phyloP scores from a whole-genome alignment of 371 early-diverging fungal genomes.

The Lichtheimia ramosa region DNA sequence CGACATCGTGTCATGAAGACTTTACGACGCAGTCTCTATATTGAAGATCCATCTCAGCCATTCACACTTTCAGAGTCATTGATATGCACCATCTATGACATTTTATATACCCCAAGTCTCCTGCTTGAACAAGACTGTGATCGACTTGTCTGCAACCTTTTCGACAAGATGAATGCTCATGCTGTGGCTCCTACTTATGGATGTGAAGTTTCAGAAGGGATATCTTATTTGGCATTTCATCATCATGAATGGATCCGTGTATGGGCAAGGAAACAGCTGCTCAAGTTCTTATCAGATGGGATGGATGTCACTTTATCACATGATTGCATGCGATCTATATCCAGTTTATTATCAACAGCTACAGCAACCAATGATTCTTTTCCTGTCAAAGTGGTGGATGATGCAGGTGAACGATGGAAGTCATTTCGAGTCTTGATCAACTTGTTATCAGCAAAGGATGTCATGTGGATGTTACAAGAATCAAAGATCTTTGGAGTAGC shows the following conservation, averaged over 20 bases:
- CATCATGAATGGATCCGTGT: slow-evolving; percentile 34
- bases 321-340: background rate
- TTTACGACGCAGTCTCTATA: slow-evolving; percentile 7
- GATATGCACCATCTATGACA: slow-evolving; percentile 32
- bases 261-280: slow-evolving; percentile 45
- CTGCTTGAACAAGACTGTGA: slow-evolving; percentile 20
- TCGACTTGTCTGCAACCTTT: slow-evolving; percentile 19
- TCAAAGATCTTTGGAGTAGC: slow-evolving; percentile 16
- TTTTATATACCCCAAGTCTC: slow-evolving; percentile 19
- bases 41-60: background rate
- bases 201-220: slow-evolving; percentile 11
- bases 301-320: background rate
- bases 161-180: slow-evolving; percentile 29
- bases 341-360: background rate
- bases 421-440: slow-evolving; percentile 20
- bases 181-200: slow-evolving; percentile 28
- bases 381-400: slow-evolving; percentile 9
- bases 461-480: slow-evolving; percentile 7
- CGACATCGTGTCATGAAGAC: slow-evolving; percentile 17
- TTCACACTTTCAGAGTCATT: slow-evolving; percentile 16
- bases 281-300: slow-evolving; percentile 20
- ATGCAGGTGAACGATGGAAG: slow-evolving; percentile 37
- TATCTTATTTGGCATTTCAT: slow-evolving; percentile 29
- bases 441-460: slow-evolving; percentile 11
- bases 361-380: slow-evolving; percentile 6